Base-by-base conservation (phyloP, 2,329 filamentous ascomycete species). In the Penicillium decumbens region DNA sequence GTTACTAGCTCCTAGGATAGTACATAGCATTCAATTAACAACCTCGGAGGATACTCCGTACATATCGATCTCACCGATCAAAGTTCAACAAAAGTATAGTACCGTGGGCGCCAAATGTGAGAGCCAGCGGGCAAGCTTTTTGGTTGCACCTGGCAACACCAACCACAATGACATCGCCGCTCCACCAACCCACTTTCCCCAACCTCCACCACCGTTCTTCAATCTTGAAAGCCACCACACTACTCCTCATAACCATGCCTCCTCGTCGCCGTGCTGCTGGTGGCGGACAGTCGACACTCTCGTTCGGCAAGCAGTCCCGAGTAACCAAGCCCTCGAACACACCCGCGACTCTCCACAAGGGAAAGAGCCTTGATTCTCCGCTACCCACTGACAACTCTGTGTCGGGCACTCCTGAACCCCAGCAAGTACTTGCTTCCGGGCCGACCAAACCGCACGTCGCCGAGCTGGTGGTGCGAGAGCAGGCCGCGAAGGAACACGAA, bases 221-320 rank as follows among this genome's bases (percentile, higher is more conserved):
- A 37, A 25, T 15, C 8, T 41, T 29, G 20, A 8, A 13, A 9
- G 24, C 27, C 4, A 2, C 20, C 32, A 5, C 43, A 43, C 25
- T 24, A 24, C 13, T 40, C 15, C 18, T 25, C 23, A 1, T 35
- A 47, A 52, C 41, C 23, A 77, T 77, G 75, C 71, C 74, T 41
- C 61, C 71, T 42, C 72, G 72, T 55, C 71, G 72, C 35, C 63
- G 65, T 49, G 56, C 60, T 29, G 66, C 68, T 50, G 62, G 73
- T 35, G 62, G 74, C 40, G 68, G 72, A 49, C 80, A 84, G 67
- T 73, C 78, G 6, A 84, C 79, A n/a, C 78, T 86, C 58, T 79
- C 81, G 33, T 86, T 87, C 72, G 77, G 80, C 58, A 72, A 74
- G 53, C 73, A 76, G 54, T 73, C 75, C 32, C 76, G 77, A 69